Conservation (phyloP, 2,329 filamentous ascomycete species). For the Fusarium sp. region DNA sequence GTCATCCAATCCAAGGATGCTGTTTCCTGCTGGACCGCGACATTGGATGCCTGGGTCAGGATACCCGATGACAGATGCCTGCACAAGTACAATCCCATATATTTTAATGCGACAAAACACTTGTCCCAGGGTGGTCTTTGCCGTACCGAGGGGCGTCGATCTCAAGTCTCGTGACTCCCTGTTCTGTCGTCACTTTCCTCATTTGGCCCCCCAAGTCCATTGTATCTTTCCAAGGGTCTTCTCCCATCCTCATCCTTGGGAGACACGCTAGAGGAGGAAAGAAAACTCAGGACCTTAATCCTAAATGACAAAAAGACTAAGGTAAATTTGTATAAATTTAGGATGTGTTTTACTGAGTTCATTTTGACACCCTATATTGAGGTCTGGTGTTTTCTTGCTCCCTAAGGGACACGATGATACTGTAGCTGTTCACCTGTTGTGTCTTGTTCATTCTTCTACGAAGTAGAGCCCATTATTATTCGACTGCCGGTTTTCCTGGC, state of each 20-base stretch:
- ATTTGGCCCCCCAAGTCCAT: slow-evolving; percentile 12
- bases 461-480: not conserved
- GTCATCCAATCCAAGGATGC: slow-evolving; percentile 20
- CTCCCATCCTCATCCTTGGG: slow-evolving; percentile 8
- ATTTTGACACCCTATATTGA: too few relatives aligned
- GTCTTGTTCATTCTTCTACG: not conserved
- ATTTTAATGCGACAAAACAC: slow-evolving; percentile 2
- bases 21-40: slow-evolving; percentile 13
- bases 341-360: too few relatives aligned
- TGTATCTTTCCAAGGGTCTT: slow-evolving; percentile 32
- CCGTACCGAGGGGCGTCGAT: slow-evolving; percentile 29
- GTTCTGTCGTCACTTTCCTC: slow-evolving; percentile 42
- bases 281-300: too few relatives aligned
- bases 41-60: slow-evolving; percentile 8
- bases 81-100: slow-evolving; percentile 8
- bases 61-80: slow-evolving; percentile 5
- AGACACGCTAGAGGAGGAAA: not conserved
- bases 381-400: too few relatives aligned
- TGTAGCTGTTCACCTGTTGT: not conserved
- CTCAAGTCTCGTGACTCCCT: slow-evolving; percentile 38
- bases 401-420: not conserved
- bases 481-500: slow-evolving; percentile 22
- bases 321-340: too few relatives aligned
- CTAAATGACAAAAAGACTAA: too few relatives aligned
- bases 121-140: not conserved